Percentiles rank a stretch among this genome's conserved stretches.
phyloP scores from a whole-genome alignment of 495 filamentous ascomycete genomes.

The Neurospora sp. region DNA sequence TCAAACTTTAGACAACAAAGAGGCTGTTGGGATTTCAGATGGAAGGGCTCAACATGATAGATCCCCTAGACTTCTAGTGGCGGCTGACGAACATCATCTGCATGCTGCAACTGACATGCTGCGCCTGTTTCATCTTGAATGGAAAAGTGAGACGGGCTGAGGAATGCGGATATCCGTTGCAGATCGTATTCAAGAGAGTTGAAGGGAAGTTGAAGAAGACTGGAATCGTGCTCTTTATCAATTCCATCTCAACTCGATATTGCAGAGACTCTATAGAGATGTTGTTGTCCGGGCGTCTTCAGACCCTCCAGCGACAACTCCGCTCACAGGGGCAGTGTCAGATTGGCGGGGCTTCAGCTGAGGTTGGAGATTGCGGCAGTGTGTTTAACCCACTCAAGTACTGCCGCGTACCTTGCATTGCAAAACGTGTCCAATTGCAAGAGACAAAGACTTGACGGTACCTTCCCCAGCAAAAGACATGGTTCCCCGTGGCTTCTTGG shows the following conservation, averaged over 20 bases:
- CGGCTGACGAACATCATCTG: background rate
- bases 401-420: constrained; percentile 6
- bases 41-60: background rate
- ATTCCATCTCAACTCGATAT: background rate
- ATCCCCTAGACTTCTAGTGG: background rate
- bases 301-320: background rate
- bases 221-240: background rate
- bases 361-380: background rate
- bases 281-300: background rate
- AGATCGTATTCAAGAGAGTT: background rate
- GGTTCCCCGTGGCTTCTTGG: background rate
- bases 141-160: background rate
- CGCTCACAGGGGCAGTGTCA: background rate
- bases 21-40: background rate
- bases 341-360: background rate
- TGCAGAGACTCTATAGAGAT: background rate
- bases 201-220: background rate
- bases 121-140: background rate
- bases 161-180: background rate
- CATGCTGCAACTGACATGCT: background rate
- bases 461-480: background rate
- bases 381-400: constrained; percentile 1
- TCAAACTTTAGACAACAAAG: background rate
- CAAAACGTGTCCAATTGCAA: background rate
- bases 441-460: background rate